Conservation (phyloP, 2,329 filamentous ascomycete genomes). For the Penicillium expansum region DNA sequence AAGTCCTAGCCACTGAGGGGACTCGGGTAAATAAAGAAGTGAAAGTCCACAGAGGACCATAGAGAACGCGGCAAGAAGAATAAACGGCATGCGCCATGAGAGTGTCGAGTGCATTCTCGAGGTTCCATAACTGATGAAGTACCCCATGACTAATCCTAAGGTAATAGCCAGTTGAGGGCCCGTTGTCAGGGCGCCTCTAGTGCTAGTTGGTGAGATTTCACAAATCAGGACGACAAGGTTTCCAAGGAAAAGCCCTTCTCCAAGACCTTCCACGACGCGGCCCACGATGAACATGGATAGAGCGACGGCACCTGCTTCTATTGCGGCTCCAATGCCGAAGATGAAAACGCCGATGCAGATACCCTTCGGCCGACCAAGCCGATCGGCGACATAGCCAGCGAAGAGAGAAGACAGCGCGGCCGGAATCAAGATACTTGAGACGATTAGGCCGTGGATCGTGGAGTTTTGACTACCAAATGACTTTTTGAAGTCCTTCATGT, state of each 20-base stretch:
- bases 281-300: conserved; percentile 57
- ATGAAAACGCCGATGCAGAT: conserved; percentile 52
- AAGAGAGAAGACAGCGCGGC: conserved; percentile 58
- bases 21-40: conserved; percentile 52
- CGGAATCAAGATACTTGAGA: conserved; percentile 59
- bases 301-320: conserved; percentile 51
- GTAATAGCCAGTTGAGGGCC: conserved; percentile 55
- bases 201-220: conserved; percentile 56
- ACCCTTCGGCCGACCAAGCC: conserved; percentile 50
- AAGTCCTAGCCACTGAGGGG: conserved; percentile 57
- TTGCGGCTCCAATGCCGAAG: conserved; percentile 53
- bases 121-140: conserved; percentile 60
- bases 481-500: conserved; percentile 53
- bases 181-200: conserved; percentile 52
- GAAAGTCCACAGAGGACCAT: conserved; percentile 38
- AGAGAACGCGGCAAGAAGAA: conserved; percentile 47
- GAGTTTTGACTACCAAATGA: conserved; percentile 53
- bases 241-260: conserved; percentile 59
- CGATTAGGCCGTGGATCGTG: conserved; percentile 56
- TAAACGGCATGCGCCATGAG: conserved; percentile 58
- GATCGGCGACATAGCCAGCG: conserved; percentile 54
- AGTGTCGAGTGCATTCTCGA: conserved; percentile 47
- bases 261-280: conserved; percentile 56
- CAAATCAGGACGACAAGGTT: conserved; percentile 59
- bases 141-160: conserved; percentile 53